Conservation (phyloP, 2,329 filamentous ascomycete species). For the Elsinoe ampelina region DNA sequence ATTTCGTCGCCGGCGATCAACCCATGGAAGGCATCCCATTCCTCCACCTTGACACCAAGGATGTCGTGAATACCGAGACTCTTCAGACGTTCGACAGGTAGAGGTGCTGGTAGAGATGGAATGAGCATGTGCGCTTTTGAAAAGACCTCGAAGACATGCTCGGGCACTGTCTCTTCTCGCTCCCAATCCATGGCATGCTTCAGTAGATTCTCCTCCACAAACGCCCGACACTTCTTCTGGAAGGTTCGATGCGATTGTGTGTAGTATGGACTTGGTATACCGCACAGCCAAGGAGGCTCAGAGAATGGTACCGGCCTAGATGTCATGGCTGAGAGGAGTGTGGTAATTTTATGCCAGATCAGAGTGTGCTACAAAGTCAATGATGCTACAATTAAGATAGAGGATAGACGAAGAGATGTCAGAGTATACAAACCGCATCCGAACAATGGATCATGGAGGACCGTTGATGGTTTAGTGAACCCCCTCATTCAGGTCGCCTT, state of each 20-base stretch:
- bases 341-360: too few species aligned
- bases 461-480: constrained; percentile 1
- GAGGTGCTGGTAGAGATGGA: constrained; percentile 58
- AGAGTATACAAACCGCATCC: too few species aligned
- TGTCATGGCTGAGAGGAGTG: constrained; percentile 7
- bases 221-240: constrained; percentile 59
- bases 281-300: constrained; percentile 61
- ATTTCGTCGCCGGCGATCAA: constrained; percentile 66
- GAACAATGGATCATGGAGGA: too few species aligned
- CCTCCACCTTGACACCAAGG: constrained; percentile 57
- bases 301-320: constrained; percentile 52
- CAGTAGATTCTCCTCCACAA: constrained; percentile 54
- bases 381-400: too few species aligned
- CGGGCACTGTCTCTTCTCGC: constrained; percentile 51
- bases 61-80: constrained; percentile 57
- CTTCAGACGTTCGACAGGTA: constrained; percentile 60
- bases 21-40: constrained; percentile 63
- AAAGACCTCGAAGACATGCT: constrained; percentile 56
- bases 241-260: constrained; percentile 54
- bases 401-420: not conserved
- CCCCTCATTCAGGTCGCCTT: constrained; percentile 1
- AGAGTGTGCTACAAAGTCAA: too few species aligned
- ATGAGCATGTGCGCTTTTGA: constrained; percentile 58
- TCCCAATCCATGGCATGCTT: constrained; percentile 62
- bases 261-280: constrained; percentile 64